Base-by-base conservation (phyloP, 2,329 filamentous ascomycete genomes). In the Fusarium tanahbumbuense region DNA sequence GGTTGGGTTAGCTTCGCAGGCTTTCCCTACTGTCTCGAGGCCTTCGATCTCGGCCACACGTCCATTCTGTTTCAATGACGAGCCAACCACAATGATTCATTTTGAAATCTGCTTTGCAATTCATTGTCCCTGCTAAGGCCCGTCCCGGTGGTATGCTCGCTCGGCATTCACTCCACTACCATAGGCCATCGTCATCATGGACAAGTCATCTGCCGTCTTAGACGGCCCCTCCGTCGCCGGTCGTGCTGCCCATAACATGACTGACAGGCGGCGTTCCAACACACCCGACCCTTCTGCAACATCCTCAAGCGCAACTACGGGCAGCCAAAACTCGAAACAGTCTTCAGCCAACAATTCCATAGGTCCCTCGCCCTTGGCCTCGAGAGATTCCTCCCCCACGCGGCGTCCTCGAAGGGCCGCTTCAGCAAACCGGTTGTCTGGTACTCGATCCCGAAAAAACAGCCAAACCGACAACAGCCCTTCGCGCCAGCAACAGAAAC, bases 391-490 rank as follows among this genome's bases (percentile, higher is more conserved):
- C 20, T 87, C 85, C 15, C 85, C 85, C 18, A 79, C 79, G 50
- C 79, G 83, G 53, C 81, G 81, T 30, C 72, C 73, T 40, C 77
- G 73, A 72, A 80, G 77, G 73, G 76, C 78, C 40, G 74, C 79
- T 20, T 80, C 80, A 8, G 76, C 76, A 53, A 77, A 73, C 73
- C 67, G 78, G 78, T 67, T 80, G 70, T 58, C 76, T 74, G 78
- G 78, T 56, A 83, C 83, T 53, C 84, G 87, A 73, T 89, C 90
- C 62, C 88, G 90, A 74, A 91, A 90, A 78, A 89, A 87, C 77
- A 92, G 89, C 77, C 77, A 82, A 56, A 85, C 89, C 67, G 90
- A 93, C 59, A 81, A 85, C 63, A 92, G 89, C 73, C 89, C 91
- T 22, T 83, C 86, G 58, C 86, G 91, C 56, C 78, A 81, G 18